Evolutionary conservation across 2,329 filamentous ascomycete genomes (phyloP), one percentile per base, ranked within the genome.

Genomic region (Colletotrichum incanum): DNA sequence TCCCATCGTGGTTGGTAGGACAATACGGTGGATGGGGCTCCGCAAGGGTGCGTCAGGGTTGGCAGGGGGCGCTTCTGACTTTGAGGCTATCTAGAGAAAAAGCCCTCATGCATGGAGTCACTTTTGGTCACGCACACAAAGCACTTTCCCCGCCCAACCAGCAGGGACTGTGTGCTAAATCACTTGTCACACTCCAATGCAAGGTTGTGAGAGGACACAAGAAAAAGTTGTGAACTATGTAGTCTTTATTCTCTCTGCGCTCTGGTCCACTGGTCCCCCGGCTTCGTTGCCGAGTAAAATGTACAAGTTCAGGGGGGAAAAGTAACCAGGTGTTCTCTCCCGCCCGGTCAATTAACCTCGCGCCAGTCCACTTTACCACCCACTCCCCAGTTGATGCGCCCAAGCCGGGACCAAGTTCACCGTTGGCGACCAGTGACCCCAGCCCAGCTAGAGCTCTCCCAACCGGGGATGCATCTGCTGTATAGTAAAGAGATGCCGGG

Each of bases 281-380:
- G 54, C 54, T 56, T 55, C 55, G 16, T 37, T 52, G 54, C 43
- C 54, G 56, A 73, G 69, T 69, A 72, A 59, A 72, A 72, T 69
- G 69, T 74, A 74, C 72, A 73, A 67, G 58, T 61, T 67, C 67
- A n/a, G 50, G 67, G 59, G 61, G 6, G n/a, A 61, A 69, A 70
- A 59, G 37, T 47, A 43, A 54, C 39, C 45, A 61, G 37, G 62
- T 49, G 39, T 54, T 55, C 26, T 23, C 52, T 41, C 54, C 39
- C 47, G n/a, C 28, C 56, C 18, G 49, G 50, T 45, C 45, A 34
- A 64, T 56, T 43, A 56, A 45, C 58, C 52, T 59, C 41, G 14
- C 18, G 37, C 43, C 59, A 59, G 47, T 55, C 55, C 37, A 43
- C 18, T 23, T 39, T 18, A n/a, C 31, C 20, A 54, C 18, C 49